These are phyloP conservation scores for Penicillium longicatenatum DNA, from an alignment of 495 filamentous ascomycete genomes.

Conservation along the genomic window DNA sequence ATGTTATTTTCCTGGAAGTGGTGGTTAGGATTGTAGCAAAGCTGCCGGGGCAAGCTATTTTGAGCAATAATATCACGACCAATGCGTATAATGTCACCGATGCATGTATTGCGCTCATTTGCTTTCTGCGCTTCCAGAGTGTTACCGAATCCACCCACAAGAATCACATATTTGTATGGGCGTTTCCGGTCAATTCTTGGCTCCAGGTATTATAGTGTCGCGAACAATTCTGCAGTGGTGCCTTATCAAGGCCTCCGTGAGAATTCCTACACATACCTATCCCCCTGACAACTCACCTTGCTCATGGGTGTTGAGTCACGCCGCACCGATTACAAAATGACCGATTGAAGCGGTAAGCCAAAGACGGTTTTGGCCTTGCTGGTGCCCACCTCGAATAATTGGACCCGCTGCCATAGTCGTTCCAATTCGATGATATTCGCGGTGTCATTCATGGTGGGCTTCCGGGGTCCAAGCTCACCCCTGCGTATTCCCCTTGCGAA, in stretches of 20 bases:
- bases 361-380: not conserved
- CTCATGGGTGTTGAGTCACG: not conserved
- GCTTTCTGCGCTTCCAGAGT: constrained; percentile 6
- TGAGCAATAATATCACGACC: constrained; percentile 5
- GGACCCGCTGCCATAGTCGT: not conserved
- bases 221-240: constrained; percentile 12
- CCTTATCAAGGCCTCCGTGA: constrained; percentile 18
- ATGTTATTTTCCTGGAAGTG: constrained; percentile 13
- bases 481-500: not conserved
- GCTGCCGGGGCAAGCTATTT: constrained; percentile 16
- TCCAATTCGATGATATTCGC: not conserved
- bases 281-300: not conserved
- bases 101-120: constrained; percentile 17
- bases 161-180: not conserved
- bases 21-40: constrained; percentile 17
- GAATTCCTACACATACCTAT: constrained; percentile 15
- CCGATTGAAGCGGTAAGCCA: not conserved
- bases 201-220: constrained; percentile 10
- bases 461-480: not conserved
- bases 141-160: constrained; percentile 11
- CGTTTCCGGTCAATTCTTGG: constrained; percentile 5
- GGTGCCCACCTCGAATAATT: not conserved
- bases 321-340: not conserved
- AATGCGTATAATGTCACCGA: constrained; percentile 12
- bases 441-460: too few species aligned